These are phyloP conservation scores for Pseudogymnoascus sp. DNA, from an alignment of 2,329 filamentous ascomycete species.

Conservation along the genomic window DNA sequence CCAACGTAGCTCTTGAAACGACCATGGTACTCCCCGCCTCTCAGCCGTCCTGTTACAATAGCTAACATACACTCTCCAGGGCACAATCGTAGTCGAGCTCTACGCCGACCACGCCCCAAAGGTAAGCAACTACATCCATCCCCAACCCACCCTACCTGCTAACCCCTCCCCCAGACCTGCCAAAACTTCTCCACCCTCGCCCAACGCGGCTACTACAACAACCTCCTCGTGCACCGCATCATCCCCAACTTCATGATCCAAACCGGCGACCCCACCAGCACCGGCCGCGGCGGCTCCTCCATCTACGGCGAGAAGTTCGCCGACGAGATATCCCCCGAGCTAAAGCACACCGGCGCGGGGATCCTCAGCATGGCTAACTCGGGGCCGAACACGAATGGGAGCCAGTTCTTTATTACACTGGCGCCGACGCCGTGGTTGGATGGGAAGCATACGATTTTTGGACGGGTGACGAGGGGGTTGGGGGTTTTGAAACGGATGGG, in stretches of 20 bases:
- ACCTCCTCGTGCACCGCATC: conserved; percentile 81
- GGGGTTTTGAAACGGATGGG: conserved; percentile 81
- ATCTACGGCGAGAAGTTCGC: conserved; percentile 93
- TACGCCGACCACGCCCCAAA: conserved; percentile 82
- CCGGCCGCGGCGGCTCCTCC: conserved; percentile 76
- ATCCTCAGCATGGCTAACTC: conserved; percentile 96
- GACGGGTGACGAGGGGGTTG: conserved; percentile 77
- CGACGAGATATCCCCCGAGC: conserved; percentile 70
- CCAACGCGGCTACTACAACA: conserved; percentile 79
- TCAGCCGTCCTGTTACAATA: not conserved
- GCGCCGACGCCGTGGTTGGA: conserved; percentile 94
- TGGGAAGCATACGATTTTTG: conserved; percentile 95
- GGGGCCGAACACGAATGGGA: conserved; percentile 87
- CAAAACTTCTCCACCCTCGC: conserved; percentile 78
- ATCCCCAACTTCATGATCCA: conserved; percentile 97
- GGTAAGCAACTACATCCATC: conserved; percentile 27
- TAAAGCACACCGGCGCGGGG: conserved; percentile 90
- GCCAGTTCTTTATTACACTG: conserved; percentile 92
- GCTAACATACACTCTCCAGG: conserved; percentile 42
- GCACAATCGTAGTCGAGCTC: conserved; percentile 77
- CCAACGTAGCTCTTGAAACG: conserved; percentile 73
- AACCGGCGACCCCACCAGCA: conserved; percentile 88
- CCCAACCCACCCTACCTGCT: not conserved
- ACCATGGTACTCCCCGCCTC: conserved; percentile 55
- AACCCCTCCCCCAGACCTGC: conserved; percentile 50